Conservation (phyloP, 257 asterid species). For the Jacaranda copaia region DNA sequence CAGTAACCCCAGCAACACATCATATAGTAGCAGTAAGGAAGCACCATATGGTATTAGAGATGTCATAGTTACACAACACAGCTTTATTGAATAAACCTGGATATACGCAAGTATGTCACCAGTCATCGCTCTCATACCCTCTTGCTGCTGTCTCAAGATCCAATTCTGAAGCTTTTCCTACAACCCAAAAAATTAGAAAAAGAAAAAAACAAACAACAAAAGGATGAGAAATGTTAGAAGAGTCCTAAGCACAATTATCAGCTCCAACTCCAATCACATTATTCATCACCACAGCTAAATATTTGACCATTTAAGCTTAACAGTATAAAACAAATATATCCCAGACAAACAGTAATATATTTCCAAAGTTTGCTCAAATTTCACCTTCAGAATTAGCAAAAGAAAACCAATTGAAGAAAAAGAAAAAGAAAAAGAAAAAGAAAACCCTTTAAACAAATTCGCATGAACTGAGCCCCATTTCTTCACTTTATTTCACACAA, state of each 20-base stretch:
- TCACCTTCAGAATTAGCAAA: not conserved
- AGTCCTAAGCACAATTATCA: not conserved
- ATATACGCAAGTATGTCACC: conserved; percentile 60
- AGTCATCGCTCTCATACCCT: conserved; percentile 58
- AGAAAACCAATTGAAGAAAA: not conserved
- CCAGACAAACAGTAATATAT: not conserved
- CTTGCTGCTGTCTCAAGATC: conserved; percentile 67
- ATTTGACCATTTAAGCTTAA: not conserved
- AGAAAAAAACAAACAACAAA: not conserved
- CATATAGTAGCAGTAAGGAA: conserved; percentile 1
- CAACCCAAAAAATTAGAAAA: conserved; percentile 2
- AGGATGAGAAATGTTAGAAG: conserved; percentile 18
- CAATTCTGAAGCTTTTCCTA: conserved; percentile 67
- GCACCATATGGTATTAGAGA: not conserved
- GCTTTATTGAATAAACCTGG: conserved; percentile 52
- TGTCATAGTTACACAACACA: not conserved
- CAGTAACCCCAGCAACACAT: not conserved
- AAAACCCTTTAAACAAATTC: conserved; percentile 8
- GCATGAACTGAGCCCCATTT: conserved; percentile 1
- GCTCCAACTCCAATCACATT: conserved; percentile 1
- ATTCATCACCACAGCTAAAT: not conserved
- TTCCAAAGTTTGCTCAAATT: not conserved
- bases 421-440: not conserved
- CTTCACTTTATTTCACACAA: conserved; percentile 4
- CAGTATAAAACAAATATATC: not conserved